Evolutionary conservation across 352 stramenopile species (phyloP).

Genomic region (Phytophthora melonis): DNA sequence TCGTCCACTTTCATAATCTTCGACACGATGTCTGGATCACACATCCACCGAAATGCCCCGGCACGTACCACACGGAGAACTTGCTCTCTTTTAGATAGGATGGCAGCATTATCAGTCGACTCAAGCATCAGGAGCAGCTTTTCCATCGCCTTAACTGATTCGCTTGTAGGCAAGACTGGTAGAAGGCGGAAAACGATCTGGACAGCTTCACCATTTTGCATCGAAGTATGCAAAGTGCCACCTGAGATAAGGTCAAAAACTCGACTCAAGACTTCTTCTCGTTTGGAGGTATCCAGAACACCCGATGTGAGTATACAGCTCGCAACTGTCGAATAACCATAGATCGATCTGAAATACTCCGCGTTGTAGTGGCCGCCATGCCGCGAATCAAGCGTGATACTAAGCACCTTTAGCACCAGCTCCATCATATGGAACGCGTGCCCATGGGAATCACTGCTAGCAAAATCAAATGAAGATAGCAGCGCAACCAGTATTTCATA

Average conservation of each 20-base stretch:
- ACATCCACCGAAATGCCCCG: conserved; percentile 68
- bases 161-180: conserved; percentile 38
- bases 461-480: conserved; percentile 60
- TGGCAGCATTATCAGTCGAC: conserved; percentile 46
- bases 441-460: conserved; percentile 33
- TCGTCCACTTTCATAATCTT: conserved; percentile 45
- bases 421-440: conserved; percentile 55
- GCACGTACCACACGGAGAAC: conserved; percentile 54
- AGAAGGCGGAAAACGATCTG: conserved; percentile 63
- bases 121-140: conserved; percentile 59
- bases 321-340: conserved; percentile 59
- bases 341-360: conserved; percentile 52
- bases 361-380: conserved; percentile 35
- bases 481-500: conserved; percentile 69
- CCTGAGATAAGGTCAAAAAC: conserved; percentile 73
- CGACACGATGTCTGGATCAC: conserved; percentile 43
- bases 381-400: conserved; percentile 51
- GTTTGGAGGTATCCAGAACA: conserved; percentile 48
- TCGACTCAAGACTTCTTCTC: conserved; percentile 51
- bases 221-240: conserved; percentile 49
- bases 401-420: conserved; percentile 58
- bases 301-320: conserved; percentile 68
- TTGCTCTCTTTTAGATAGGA: conserved; percentile 63
- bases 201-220: conserved; percentile 66
- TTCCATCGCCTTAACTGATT: conserved; percentile 42